phyloP scores from a whole-genome alignment of 2,329 filamentous ascomycete species.

The Triangularia verruculosa region DNA sequence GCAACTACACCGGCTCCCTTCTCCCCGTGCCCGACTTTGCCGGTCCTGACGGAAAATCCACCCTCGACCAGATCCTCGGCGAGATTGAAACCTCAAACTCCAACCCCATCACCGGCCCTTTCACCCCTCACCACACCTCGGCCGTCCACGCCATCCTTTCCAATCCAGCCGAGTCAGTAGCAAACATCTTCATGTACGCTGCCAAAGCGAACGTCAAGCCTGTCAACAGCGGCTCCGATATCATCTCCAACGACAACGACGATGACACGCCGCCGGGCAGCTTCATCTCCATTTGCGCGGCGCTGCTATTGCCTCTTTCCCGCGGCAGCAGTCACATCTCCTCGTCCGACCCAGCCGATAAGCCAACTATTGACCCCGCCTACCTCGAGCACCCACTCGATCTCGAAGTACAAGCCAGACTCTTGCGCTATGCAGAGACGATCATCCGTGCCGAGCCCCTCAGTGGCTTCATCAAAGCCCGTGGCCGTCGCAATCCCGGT shows the following conservation, averaged over 20 bases:
- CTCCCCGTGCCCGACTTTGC: constrained; percentile 9
- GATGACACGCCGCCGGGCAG: constrained; percentile 22
- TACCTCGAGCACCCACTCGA: constrained; percentile 52
- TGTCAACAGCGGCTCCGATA: not conserved
- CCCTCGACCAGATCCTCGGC: not conserved
- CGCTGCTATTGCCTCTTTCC: constrained; percentile 57
- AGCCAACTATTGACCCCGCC: constrained; percentile 40
- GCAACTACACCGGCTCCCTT: constrained; percentile 14
- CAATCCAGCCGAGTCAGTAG: not conserved
- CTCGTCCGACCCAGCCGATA: constrained; percentile 41
- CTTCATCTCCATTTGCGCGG: constrained; percentile 45
- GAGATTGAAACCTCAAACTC: not conserved
- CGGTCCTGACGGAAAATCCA: not conserved
- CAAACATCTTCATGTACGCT: not conserved
- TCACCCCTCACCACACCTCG: not conserved
- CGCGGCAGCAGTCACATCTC: constrained; percentile 57
- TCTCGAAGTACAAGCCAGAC: constrained; percentile 47
- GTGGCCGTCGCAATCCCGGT: constrained; percentile 34
- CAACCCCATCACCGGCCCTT: not conserved
- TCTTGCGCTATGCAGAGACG: constrained; percentile 40
- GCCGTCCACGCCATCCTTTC: not conserved
- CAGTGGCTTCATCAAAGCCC: constrained; percentile 38
- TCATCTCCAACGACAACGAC: not conserved
- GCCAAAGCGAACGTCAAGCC: not conserved
- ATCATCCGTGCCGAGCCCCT: constrained; percentile 38